Conservation (phyloP, 306 rosid genomes). For the Vigna nakashimae region DNA sequence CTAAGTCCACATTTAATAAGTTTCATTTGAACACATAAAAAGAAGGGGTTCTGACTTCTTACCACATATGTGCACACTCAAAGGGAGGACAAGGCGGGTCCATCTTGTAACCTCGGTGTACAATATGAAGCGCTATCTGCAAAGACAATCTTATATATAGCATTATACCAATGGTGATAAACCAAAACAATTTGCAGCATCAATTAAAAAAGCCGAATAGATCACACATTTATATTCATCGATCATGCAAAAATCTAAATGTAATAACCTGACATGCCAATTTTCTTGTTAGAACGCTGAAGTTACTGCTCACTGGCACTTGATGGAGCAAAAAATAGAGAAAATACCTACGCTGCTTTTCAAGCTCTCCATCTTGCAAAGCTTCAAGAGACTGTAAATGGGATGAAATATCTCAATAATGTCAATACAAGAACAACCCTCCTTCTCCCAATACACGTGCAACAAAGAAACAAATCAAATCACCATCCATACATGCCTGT, state of each 20-base stretch:
- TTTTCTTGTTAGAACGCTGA: conserved; percentile 81
- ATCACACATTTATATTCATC: conserved; percentile 31
- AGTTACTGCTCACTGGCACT: conserved; percentile 95
- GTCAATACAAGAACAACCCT: conserved; percentile 38
- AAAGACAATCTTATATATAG: conserved; percentile 59
- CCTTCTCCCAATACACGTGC: conserved; percentile 20
- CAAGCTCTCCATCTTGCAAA: conserved; percentile 96
- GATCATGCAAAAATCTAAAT: conserved; percentile 45
- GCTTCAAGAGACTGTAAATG: conserved; percentile 94
- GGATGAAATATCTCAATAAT: conserved; percentile 41
- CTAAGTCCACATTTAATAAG: not conserved
- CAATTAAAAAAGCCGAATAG: conserved; percentile 10
- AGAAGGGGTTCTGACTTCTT: conserved; percentile 37
- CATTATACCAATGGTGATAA: conserved; percentile 45
- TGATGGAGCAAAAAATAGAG: conserved; percentile 97
- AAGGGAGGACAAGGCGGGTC: conserved; percentile 93
- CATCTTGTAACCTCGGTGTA: conserved; percentile 91
- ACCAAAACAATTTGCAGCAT: conserved; percentile 38
- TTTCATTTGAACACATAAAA: conserved; percentile 22
- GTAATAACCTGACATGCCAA: conserved; percentile 87
- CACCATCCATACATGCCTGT: conserved; percentile 70
- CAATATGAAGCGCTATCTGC: conserved; percentile 92
- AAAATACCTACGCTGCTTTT: conserved; percentile 92
- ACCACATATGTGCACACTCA: conserved; percentile 98
- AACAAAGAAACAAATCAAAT: conserved; percentile 40